Evolutionary conservation across 208 protist species (phyloP).

Genomic region (Leishmania aethiopica): DNA sequence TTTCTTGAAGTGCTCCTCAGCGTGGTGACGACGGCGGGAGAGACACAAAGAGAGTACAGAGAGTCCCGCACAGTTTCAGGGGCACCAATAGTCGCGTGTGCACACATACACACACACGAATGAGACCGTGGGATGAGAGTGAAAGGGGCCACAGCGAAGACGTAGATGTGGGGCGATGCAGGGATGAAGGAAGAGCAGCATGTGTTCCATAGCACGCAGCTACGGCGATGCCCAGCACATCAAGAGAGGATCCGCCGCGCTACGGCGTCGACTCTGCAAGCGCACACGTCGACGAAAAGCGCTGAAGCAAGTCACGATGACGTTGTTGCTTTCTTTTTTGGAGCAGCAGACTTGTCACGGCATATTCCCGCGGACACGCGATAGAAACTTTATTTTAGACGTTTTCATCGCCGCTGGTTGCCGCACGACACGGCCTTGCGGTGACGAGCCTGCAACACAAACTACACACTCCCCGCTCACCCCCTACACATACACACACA

Average conservation of each 20-base stretch:
- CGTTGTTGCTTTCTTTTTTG: background rate
- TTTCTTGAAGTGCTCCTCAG: background rate
- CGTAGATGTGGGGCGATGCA: background rate
- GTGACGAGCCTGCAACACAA: background rate
- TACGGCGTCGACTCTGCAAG: background rate
- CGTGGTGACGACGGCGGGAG: background rate
- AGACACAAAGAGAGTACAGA: slow-evolving; percentile 4
- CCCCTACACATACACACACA: background rate
- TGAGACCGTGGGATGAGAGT: background rate
- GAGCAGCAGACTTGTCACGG: background rate
- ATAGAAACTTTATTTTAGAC: background rate
- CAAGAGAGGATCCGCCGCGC: background rate
- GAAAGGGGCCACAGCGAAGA: background rate
- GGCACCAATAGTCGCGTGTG: background rate
- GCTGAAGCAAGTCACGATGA: background rate
- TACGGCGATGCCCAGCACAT: background rate
- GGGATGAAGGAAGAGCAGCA: background rate
- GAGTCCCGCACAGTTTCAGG: background rate
- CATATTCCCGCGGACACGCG: background rate
- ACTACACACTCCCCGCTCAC: no score
- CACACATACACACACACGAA: background rate
- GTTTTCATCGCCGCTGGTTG: background rate
- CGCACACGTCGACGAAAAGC: background rate
- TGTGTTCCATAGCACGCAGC: background rate
- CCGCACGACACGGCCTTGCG: background rate